Evolutionary conservation across 352 stramenopile species (phyloP).

Genomic region (Globisporangium nagaii): DNA sequence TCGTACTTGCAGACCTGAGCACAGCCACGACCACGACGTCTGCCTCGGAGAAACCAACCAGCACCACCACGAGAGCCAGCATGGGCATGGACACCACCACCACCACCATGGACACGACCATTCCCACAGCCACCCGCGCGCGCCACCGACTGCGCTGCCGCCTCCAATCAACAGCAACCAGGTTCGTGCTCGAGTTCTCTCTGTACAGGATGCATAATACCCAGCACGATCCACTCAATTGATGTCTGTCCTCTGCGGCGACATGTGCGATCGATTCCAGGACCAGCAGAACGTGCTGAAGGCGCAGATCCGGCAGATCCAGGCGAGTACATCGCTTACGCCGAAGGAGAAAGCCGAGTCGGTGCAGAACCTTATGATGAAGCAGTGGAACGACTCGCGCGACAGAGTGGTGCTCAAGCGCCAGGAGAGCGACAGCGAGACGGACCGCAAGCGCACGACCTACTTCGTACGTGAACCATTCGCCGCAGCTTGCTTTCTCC

Average conservation of each 20-base stretch:
- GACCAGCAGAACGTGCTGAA: conserved; percentile 58
- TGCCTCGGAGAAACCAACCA: conserved; percentile 10
- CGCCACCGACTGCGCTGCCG: conserved; percentile 24
- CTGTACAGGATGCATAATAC: too few species aligned
- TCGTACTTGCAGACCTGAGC: conserved; percentile 4
- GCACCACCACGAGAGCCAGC: background rate
- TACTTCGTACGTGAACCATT: conserved; percentile 66
- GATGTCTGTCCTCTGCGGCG: too few species aligned
- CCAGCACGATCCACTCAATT: too few species aligned
- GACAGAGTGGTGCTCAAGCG: conserved; percentile 36
- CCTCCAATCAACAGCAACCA: conserved; percentile 49
- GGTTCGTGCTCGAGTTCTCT: too few species aligned
- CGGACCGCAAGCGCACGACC: conserved; percentile 34
- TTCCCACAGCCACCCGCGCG: conserved; percentile 11
- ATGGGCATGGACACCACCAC: conserved; percentile 1
- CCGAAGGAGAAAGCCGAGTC: conserved; percentile 80
- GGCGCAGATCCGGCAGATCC: conserved; percentile 71
- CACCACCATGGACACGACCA: background rate
- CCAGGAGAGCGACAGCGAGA: conserved; percentile 39
- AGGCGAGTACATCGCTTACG: conserved; percentile 67
- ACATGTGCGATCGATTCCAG: conserved; percentile 11
- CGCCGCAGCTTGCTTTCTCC: too few species aligned
- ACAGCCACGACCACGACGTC: background rate
- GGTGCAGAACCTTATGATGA: conserved; percentile 86
- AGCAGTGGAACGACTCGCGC: conserved; percentile 73